Conservation (phyloP, 805 yeast genomes). For the Candida arabinofermentans region DNA sequence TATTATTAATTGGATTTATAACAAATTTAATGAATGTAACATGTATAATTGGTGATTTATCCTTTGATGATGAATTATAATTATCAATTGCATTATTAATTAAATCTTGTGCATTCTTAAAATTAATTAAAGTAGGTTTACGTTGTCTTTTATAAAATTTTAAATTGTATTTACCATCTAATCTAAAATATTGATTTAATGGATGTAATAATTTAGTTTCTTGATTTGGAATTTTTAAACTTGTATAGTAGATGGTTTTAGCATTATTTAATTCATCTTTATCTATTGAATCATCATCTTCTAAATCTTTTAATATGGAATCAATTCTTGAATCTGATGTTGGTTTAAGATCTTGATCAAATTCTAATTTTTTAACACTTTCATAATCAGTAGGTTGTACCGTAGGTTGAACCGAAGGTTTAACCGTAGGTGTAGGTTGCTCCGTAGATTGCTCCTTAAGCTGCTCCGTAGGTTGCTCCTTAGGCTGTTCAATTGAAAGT, state of each 20-base stretch:
- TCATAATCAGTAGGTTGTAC: not conserved
- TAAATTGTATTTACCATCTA: not conserved
- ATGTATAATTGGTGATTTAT: not conserved
- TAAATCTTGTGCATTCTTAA: not conserved
- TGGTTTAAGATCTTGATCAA: not conserved
- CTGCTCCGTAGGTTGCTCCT: not conserved
- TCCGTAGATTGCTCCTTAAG: not conserved
- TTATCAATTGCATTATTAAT: not conserved
- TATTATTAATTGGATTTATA: slow-evolving; percentile 8
- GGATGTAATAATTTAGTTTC: not conserved
- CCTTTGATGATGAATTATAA: not conserved
- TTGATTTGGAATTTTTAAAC: not conserved
- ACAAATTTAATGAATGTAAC: not conserved
- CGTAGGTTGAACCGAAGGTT: not conserved
- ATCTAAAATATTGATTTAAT: not conserved
- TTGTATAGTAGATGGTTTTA: not conserved
- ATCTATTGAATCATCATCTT: not conserved
- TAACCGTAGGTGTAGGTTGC: not conserved
- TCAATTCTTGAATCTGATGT: not conserved
- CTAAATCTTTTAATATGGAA: not conserved
- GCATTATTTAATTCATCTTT: not conserved
- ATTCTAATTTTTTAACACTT: not conserved
- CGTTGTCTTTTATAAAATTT: not conserved
- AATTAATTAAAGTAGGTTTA: not conserved
- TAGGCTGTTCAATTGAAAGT: not conserved